Evolutionary conservation across 495 filamentous ascomycete species (phyloP), one percentile per base, ranked within the genome.

Genomic region (Talaromyces nanjingensis): DNA sequence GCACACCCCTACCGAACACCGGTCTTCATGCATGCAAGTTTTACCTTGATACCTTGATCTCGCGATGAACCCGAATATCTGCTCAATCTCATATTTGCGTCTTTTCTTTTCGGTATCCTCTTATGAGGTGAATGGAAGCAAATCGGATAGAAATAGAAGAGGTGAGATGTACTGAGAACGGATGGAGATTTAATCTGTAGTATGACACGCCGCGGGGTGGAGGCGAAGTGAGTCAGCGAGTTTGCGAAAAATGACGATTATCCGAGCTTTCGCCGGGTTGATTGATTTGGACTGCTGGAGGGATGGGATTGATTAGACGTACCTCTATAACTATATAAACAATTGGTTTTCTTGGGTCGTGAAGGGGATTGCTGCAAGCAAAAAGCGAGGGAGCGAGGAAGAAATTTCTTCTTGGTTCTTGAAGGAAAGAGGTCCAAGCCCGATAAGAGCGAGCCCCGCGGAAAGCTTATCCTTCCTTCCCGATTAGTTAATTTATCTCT

Each of bases 1-100:
- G 60, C 45, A 42, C 39, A 34, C 39, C 25, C 42, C 7, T 62
- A 69, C 65, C 76, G 77, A 77, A 80, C 78, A 81, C 77, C 78
- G 78, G 78, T 80, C 76, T 77, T 71, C 74, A 80, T 76, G 78
- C 76, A 74, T 70, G 68, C 65, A 68, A 59, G 56, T 61, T 62
- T 74, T 76, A 72, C 70, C 70, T 73, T 74, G 73, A 72, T 81
- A 80, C 78, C 78, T 80, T 81, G 78, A 81, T 80, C 76, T 66
- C 65, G 63, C 68, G 75, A 78, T 65, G 77, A 74, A 72, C 68
- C 74, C 73, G 25, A 34, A 8, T 29, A 11, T 27, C 60, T 52
- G 24, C 42, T 25, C 42, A 22, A 18, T 54, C n/a, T 53, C 60
- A 62, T 62, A 34, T 52, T 62, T 52, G 72, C 59, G 64, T 74